Percentiles rank a stretch among this genome's conserved stretches.
Conservation (phyloP, 257 asterid species). For the Solanum megistacrolobum region DNA sequence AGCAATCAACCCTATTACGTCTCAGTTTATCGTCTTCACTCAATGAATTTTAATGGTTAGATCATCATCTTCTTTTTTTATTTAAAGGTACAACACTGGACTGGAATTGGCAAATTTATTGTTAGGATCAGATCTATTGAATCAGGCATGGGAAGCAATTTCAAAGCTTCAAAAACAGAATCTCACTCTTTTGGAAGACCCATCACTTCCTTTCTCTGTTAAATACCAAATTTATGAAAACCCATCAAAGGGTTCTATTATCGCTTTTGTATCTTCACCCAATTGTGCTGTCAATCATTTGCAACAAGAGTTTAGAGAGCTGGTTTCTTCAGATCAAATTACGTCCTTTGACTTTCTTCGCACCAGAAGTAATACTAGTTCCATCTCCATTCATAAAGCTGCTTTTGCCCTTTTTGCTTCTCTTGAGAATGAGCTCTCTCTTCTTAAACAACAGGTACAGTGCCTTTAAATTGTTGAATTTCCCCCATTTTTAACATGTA, state of each 20-base stretch:
- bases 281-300: background rate
- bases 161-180: background rate
- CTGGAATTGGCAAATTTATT: conserved; percentile 11
- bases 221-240: background rate
- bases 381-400: conserved; percentile 8
- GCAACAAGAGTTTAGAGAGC: background rate
- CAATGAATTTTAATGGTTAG: background rate
- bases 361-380: conserved; percentile 3
- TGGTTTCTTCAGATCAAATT: background rate
- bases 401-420: conserved; percentile 8
- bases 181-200: background rate
- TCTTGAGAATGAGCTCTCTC: conserved; percentile 8
- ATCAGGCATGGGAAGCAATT: conserved; percentile 15
- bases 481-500: too few species aligned
- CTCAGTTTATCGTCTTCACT: background rate
- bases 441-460: conserved; percentile 11
- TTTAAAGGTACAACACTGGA: conserved; percentile 9
- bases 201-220: background rate
- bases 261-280: conserved; percentile 11
- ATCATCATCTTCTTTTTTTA: background rate
- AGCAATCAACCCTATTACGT: background rate
- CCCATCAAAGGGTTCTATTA: background rate
- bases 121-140: conserved; percentile 10
- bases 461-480: background rate
- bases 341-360: background rate